Conservation (phyloP, 805 yeast genomes). For the Pichia cephalocereana region DNA sequence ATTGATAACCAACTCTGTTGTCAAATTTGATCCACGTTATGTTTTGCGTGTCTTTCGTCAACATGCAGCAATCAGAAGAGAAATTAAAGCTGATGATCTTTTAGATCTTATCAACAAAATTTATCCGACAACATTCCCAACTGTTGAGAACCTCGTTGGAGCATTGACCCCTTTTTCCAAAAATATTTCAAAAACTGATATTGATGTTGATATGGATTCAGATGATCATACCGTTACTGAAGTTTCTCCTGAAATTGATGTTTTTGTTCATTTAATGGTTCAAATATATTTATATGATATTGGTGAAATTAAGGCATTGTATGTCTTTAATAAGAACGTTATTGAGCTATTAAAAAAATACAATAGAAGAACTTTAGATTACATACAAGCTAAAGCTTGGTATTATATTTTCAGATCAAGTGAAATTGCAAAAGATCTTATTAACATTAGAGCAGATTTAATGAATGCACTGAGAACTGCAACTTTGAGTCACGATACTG, state of each 20-base stretch:
- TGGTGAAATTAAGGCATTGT: constrained; percentile 38
- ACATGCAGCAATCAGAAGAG: constrained; percentile 63
- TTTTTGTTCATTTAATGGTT: constrained; percentile 68
- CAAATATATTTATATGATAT: constrained; percentile 70
- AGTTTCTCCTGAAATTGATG: constrained; percentile 69
- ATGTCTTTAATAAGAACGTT: constrained; percentile 43
- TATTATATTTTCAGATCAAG: constrained; percentile 75
- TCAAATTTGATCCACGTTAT: constrained; percentile 74
- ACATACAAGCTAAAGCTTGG: constrained; percentile 86
- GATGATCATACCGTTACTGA: constrained; percentile 13
- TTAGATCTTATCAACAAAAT: constrained; percentile 41
- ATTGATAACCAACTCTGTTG: constrained; percentile 28
- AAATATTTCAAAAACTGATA: constrained; percentile 27
- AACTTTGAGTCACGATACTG: constrained; percentile 83
- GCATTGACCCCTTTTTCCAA: constrained; percentile 23
- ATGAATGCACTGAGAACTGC: constrained; percentile 77
- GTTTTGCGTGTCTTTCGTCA: constrained; percentile 81
- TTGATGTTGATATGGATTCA: constrained; percentile 9
- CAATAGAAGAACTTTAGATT: constrained; percentile 78
- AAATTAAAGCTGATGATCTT: constrained; percentile 46
- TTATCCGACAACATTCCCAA: constrained; percentile 42
- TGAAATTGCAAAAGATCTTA: constrained; percentile 49
- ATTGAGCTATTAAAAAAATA: constrained; percentile 49
- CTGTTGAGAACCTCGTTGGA: constrained; percentile 33
- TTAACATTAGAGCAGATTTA: constrained; percentile 58